Percentiles rank a stretch among this genome's conserved stretches.
Evolutionary conservation across 306 rosid species (phyloP).

Genomic region (Vigna radiata): DNA sequence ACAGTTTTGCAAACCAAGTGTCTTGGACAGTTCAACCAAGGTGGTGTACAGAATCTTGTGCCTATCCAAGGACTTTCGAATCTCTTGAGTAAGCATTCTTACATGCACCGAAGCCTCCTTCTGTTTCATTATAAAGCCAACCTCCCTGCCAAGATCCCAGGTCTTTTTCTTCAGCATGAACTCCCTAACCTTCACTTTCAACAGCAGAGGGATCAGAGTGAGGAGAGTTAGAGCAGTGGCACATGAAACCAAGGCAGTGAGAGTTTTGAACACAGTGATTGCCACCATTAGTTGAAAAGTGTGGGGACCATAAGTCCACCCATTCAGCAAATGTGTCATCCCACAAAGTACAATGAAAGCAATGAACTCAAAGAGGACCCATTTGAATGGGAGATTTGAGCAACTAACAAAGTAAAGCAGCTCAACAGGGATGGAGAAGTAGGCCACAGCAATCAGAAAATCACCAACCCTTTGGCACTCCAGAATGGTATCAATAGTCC

Average conservation of each 20-base stretch:
- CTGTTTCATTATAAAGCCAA: conserved; percentile 75
- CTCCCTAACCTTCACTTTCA: conserved; percentile 90
- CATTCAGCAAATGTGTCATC: conserved; percentile 83
- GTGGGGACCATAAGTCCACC: conserved; percentile 90
- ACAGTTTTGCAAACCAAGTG: conserved; percentile 85
- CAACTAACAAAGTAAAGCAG: conserved; percentile 86
- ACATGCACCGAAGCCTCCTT: conserved; percentile 79
- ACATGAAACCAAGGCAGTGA: conserved; percentile 86
- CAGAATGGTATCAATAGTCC: conserved; percentile 74
- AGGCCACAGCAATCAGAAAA: conserved; percentile 87
- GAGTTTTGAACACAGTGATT: conserved; percentile 74
- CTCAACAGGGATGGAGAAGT: conserved; percentile 88
- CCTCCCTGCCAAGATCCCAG: conserved; percentile 83
- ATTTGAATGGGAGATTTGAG: conserved; percentile 88
- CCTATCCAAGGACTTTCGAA: conserved; percentile 84
- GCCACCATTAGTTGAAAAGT: conserved; percentile 80
- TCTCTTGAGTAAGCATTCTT: conserved; percentile 93
- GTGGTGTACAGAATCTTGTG: conserved; percentile 81
- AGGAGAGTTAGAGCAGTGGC: conserved; percentile 83
- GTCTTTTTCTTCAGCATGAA: conserved; percentile 87
- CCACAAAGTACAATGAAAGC: conserved; percentile 92
- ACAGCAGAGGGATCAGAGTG: conserved; percentile 82
- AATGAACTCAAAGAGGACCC: conserved; percentile 84
- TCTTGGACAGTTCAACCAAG: conserved; percentile 75
- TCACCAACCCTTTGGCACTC: conserved; percentile 85